Evolutionary conservation across 2,329 filamentous ascomycete genomes (phyloP), one percentile per base, ranked within the genome.

Genomic region (Trichoderma brevicompactum): DNA sequence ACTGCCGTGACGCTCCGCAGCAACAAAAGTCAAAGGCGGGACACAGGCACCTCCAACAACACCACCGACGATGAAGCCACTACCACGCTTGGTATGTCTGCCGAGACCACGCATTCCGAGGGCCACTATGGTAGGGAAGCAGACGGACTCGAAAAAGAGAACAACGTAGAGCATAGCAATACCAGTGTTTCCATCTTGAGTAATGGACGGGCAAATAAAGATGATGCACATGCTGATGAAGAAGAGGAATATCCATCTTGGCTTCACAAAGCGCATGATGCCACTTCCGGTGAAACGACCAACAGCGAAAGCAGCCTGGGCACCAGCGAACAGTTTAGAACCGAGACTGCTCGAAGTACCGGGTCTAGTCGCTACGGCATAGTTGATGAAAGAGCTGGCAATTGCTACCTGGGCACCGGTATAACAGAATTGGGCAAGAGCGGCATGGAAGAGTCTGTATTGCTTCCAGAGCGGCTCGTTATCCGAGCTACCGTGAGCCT

Each of bases 61-160:
- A 69, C 89, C 90, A 5, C 82, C 89, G 2, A 92, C 84, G 65
- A 79, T 87, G 74, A 86, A 90, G 5, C 90, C 90, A 2, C 87
- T 88, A 1, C 91, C 91, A 67, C 90, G 85, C 80, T 94, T 93
- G 41, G 89, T 91, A 78, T 94, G 89, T 17, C 87, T 85, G 6
- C 92, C 91, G 1, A 93, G 82, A 2, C 90, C 90, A 23, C 89
- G 85, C 80, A 92, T 92, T 8, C 89, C 89, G 2, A 94, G 81
- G 4, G 90, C 90, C 36, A 94, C 87, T 72, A 94, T 92, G 17
- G 90, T 93, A 0, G 91, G 91, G 80, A 94, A 94, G 75, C 89
- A 90, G 72, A 92, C 90, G 4, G 86, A 89, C 77, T 92, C 91
- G 76, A 94, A 94, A 80, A 94, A 92, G 28, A 93, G 81, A 7